Base-by-base conservation (phyloP, 805 yeast genomes). In the Trichomonascus vanleenenianus region DNA sequence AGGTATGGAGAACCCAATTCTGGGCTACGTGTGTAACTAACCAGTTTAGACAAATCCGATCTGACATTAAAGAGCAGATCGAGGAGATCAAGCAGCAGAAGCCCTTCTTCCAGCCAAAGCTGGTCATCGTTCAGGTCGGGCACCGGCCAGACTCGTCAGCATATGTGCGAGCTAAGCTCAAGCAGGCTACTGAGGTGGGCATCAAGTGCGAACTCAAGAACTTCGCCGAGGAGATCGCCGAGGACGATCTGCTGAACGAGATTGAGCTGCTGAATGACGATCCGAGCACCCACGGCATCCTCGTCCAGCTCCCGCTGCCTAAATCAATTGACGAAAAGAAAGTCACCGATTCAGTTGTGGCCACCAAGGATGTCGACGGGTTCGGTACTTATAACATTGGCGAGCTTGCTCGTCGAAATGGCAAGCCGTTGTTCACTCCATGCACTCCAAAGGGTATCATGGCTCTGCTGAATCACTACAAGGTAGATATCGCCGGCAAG, bases 381-480 rank as follows among this genome's bases (percentile, higher is more conserved):
- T 93, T 91, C 59, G 93, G 89, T 37, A 79, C 88, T 46, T 74
- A 72, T 57, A 93, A 93, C 63, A 80, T 86, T 47, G 97, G 97
- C 49, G 97, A 91, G 61, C 74, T 91, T 48, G 78, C 89, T 56
- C 87, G 88, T 66, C 79, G 85, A 54, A 86, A 86, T 44, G 96
- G 97, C 18, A 61, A 70, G 32, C 96, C 97, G 30, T 66, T 70
- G 49, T 89, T 87, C 65, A 73, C 82, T 53, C 97, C 98, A 31
- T 91, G 97, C 69, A 91, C 98, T 25, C 98, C 98, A 45, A 80
- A 82, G 66, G 98, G 98, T 48, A 78, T 88, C 57, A 81, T 91
- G 71, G 83, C 80, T 58, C 70, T 91, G 58, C 72, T 91, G 58
- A 77, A 83, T 56, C 74, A 81, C 52, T 76, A 85, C 41, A 79